Conservation (phyloP, 2,329 filamentous ascomycete genomes). For the Botrytis hyacinthi region DNA sequence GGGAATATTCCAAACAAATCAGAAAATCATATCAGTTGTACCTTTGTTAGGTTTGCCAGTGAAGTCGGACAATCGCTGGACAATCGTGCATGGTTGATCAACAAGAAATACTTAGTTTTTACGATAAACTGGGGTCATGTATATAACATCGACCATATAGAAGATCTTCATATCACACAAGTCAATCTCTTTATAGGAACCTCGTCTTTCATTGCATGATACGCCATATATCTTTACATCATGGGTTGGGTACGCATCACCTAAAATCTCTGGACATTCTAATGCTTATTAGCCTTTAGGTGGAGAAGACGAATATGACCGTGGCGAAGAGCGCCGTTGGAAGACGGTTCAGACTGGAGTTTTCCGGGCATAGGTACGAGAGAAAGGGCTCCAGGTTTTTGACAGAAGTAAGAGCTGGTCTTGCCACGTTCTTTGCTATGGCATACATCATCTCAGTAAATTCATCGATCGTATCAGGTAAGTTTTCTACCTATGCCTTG, state of each 20-base stretch:
- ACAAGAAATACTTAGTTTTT: background rate
- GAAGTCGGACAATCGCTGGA: slow-evolving; percentile 18
- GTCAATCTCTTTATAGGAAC: background rate
- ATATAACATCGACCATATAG: slow-evolving; percentile 13
- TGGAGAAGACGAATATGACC: slow-evolving; percentile 46
- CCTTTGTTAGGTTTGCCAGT: slow-evolving; percentile 59
- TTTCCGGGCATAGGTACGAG: slow-evolving; percentile 64
- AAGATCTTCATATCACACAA: background rate
- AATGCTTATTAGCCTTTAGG: slow-evolving; percentile 48
- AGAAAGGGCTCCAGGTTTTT: slow-evolving; percentile 69
- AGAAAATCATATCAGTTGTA: background rate
- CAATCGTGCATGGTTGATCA: slow-evolving; percentile 5
- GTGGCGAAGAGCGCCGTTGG: slow-evolving; percentile 67
- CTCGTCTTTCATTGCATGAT: background rate
- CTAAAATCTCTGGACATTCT: slow-evolving; percentile 28
- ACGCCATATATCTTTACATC: slow-evolving; percentile 7
- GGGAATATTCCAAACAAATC: background rate
- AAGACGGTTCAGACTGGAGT: slow-evolving; percentile 75
- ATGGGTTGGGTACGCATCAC: slow-evolving; percentile 37
- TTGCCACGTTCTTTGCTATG: slow-evolving; percentile 71
- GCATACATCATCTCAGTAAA: slow-evolving; percentile 71
- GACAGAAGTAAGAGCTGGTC: slow-evolving; percentile 78
- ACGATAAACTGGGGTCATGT: background rate
- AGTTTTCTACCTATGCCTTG: background rate
- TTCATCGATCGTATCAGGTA: slow-evolving; percentile 45